phyloP scores from a whole-genome alignment of 2,329 filamentous ascomycete genomes.

The Fusarium scirpi region DNA sequence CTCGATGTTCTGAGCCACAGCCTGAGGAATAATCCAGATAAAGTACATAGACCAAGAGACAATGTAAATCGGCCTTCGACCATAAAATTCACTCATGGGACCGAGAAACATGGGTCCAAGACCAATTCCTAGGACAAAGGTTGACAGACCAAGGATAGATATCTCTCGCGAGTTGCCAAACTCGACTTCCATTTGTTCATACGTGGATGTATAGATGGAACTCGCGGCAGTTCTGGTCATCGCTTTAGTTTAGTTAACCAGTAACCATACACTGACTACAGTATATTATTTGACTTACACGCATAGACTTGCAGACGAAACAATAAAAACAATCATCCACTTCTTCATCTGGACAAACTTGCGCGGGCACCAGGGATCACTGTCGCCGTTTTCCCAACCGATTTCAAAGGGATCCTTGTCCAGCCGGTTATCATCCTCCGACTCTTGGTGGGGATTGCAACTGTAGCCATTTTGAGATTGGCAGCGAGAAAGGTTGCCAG shows the following conservation, averaged over 20 bases:
- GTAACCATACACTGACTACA: background rate
- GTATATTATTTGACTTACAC: conserved; percentile 72
- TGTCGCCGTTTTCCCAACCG: conserved; percentile 76
- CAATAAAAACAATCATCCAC: conserved; percentile 82
- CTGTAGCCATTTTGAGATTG: conserved; percentile 61
- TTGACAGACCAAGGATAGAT: conserved; percentile 82
- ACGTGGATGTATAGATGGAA: conserved; percentile 90
- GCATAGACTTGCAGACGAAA: conserved; percentile 80
- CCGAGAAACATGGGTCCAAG: conserved; percentile 72
- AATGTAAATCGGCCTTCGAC: conserved; percentile 84
- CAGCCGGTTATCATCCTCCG: background rate
- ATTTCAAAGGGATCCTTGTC: conserved; percentile 73
- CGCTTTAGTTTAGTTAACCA: background rate
- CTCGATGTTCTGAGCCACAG: conserved; percentile 82
- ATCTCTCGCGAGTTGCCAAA: conserved; percentile 78
- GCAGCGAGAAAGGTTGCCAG: conserved; percentile 40
- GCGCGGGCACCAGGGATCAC: conserved; percentile 80
- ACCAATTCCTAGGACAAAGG: conserved; percentile 82
- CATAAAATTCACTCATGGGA: conserved; percentile 82
- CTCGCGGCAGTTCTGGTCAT: conserved; percentile 79
- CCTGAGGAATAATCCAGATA: conserved; percentile 84
- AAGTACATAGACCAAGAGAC: conserved; percentile 79
- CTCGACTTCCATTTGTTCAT: conserved; percentile 78
- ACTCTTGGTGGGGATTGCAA: conserved; percentile 46
- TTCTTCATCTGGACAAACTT: conserved; percentile 75